Percentiles rank a stretch among this genome's conserved stretches.
phyloP scores from a whole-genome alignment of 352 stramenopile species.

The Phytopythium sindhum region DNA sequence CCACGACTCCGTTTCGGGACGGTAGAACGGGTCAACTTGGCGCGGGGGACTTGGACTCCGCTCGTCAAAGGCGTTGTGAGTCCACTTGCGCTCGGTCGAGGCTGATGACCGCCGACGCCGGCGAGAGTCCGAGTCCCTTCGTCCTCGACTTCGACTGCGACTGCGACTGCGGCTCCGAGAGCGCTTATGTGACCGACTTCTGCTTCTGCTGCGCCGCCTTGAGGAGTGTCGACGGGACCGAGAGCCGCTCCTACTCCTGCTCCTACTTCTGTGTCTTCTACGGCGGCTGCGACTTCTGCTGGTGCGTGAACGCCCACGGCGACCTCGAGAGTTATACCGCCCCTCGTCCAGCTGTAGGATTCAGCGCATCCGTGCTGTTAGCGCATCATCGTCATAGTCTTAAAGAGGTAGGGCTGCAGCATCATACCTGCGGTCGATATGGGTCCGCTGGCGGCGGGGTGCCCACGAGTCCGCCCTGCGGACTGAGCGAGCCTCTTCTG shows the following conservation, averaged over 20 bases:
- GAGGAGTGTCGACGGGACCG: background rate
- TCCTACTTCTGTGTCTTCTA: slow-evolving; percentile 11
- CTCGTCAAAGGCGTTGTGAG: slow-evolving; percentile 67
- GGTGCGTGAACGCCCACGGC: background rate
- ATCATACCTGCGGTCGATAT: slow-evolving; percentile 31
- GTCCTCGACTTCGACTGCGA: slow-evolving; percentile 19
- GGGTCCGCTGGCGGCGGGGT: slow-evolving; percentile 60
- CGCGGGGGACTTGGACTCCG: slow-evolving; percentile 73
- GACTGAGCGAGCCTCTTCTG: slow-evolving; percentile 22
- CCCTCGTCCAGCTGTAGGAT: background rate
- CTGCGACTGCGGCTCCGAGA: slow-evolving; percentile 10
- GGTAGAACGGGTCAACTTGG: slow-evolving; percentile 57
- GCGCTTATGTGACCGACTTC: slow-evolving; percentile 8
- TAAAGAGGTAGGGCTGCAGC: background rate
- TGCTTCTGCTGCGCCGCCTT: slow-evolving; percentile 12
- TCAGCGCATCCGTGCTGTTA: background rate
- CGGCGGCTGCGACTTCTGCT: slow-evolving; percentile 5
- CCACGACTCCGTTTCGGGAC: slow-evolving; percentile 63
- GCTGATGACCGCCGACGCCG: slow-evolving; percentile 21
- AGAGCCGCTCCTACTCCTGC: slow-evolving; percentile 8
- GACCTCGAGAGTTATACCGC: background rate
- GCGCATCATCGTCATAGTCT: background rate
- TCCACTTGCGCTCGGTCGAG: slow-evolving; percentile 46
- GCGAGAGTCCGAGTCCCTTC: slow-evolving; percentile 10
- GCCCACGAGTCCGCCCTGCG: slow-evolving; percentile 16